Percentiles rank a stretch among this genome's conserved stretches.
These are phyloP conservation scores for Aristolochia californica DNA, from an alignment of 164 flowering plant genomes.

Conservation along the genomic window DNA sequence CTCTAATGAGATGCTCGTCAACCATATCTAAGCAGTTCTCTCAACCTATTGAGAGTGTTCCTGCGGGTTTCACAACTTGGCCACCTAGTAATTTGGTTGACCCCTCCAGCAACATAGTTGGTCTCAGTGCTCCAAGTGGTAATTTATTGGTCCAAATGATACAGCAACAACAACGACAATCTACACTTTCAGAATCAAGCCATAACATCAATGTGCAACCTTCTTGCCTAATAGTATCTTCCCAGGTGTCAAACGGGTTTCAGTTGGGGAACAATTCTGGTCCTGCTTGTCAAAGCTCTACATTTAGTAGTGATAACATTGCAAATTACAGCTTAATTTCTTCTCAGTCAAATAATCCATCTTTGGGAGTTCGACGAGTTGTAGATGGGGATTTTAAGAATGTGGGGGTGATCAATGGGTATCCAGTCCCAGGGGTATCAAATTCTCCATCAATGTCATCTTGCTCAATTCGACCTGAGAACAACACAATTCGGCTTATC, in stretches of 20 bases:
- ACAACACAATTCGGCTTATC: slow-evolving; percentile 19
- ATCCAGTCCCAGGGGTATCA: slow-evolving; percentile 23
- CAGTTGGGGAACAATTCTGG: slow-evolving; percentile 36
- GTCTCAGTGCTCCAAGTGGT: slow-evolving; percentile 26
- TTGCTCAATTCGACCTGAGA: slow-evolving; percentile 27
- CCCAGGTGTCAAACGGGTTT: slow-evolving; percentile 33
- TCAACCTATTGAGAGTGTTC: slow-evolving; percentile 36
- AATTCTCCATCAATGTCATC: slow-evolving; percentile 33
- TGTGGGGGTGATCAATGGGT: slow-evolving; percentile 27
- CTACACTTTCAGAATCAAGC: slow-evolving; percentile 29
- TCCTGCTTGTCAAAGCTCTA: slow-evolving; percentile 30
- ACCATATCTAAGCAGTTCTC: slow-evolving; percentile 33
- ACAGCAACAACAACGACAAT: slow-evolving; percentile 30
- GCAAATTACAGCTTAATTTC: slow-evolving; percentile 33
- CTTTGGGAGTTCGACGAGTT: slow-evolving; percentile 26
- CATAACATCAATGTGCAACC: slow-evolving; percentile 61
- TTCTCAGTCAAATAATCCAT: slow-evolving; percentile 30
- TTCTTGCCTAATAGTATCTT: slow-evolving; percentile 57
- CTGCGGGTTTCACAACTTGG: slow-evolving; percentile 44
- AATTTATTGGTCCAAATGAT: slow-evolving; percentile 34
- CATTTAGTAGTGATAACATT: slow-evolving; percentile 22
- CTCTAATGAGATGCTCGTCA: slow-evolving; percentile 38
- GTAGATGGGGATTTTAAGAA: slow-evolving; percentile 25
- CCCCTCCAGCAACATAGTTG: slow-evolving; percentile 23
- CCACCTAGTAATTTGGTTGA: slow-evolving; percentile 24